Conservation (phyloP, 2,329 filamentous ascomycete species). For the Xylaria sp. region DNA sequence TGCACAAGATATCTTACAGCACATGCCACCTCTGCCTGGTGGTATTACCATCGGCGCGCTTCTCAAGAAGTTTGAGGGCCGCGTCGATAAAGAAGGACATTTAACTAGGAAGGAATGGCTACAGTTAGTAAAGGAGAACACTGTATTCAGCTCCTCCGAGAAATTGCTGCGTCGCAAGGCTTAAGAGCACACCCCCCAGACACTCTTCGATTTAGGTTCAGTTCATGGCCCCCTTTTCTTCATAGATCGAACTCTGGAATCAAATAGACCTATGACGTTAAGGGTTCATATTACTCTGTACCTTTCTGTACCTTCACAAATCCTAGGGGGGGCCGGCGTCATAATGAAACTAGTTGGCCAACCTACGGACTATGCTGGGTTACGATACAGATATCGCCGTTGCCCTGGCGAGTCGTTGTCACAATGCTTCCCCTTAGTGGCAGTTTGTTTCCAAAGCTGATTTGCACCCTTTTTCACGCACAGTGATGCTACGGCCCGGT, state of each 20-base stretch:
- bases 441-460: neutral
- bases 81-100: constrained; percentile 58
- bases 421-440: neutral
- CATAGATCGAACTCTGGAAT: neutral
- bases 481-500: neutral
- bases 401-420: neutral
- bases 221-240: neutral
- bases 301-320: neutral
- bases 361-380: too few relatives aligned
- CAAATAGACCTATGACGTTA: neutral
- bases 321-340: too few relatives aligned
- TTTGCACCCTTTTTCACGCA: neutral
- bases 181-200: constrained; percentile 26
- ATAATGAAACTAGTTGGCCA: too few relatives aligned
- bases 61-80: constrained; percentile 58
- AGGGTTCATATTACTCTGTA: neutral
- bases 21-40: constrained; percentile 53
- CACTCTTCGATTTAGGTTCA: neutral
- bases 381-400: neutral
- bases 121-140: constrained; percentile 61
- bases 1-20: constrained; percentile 59
- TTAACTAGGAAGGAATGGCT: constrained; percentile 64
- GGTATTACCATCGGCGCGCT: constrained; percentile 62
- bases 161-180: constrained; percentile 57
- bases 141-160: constrained; percentile 59